Percentiles rank a stretch among this genome's conserved stretches.
Conservation (phyloP, 1,284 basidiomycete genomes). For the Chiua sp. region DNA sequence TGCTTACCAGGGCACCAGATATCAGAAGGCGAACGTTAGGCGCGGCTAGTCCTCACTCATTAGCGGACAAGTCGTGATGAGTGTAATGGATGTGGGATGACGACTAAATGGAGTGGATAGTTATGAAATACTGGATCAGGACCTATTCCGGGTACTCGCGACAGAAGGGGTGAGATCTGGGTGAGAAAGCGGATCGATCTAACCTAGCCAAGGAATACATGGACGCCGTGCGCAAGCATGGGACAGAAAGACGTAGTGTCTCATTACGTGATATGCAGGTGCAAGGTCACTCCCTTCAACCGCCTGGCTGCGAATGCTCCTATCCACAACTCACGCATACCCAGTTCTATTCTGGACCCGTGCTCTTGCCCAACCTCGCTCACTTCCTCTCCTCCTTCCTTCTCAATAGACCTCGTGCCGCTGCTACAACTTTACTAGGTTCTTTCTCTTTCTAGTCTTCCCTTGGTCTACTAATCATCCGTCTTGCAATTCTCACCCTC, state of each 20-base stretch:
- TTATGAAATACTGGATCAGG: slow-evolving; percentile 88
- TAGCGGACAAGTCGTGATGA: slow-evolving; percentile 67
- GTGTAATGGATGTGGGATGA: slow-evolving; percentile 1
- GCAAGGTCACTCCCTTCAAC: too few species aligned
- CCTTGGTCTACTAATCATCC: too few species aligned
- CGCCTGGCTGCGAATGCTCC: too few species aligned
- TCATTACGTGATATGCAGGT: too few species aligned
- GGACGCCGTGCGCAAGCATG: slow-evolving; percentile 87
- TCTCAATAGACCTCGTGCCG: too few species aligned
- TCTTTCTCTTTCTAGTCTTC: slow-evolving; percentile 1
- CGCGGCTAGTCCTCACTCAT: slow-evolving; percentile 97
- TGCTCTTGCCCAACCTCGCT: too few species aligned
- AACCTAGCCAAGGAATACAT: slow-evolving; percentile 97
- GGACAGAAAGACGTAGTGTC: too few species aligned
- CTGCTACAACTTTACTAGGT: too few species aligned
- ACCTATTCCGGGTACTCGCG: slow-evolving; percentile 99
- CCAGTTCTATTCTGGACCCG: too few species aligned
- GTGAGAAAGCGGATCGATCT: slow-evolving; percentile 92
- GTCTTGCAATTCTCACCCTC: background rate
- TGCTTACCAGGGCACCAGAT: slow-evolving; percentile 49
- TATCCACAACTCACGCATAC: too few species aligned
- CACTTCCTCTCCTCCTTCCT: too few species aligned
- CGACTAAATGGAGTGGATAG: slow-evolving; percentile 43
- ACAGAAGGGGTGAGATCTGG: slow-evolving; percentile 97
- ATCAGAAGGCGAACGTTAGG: slow-evolving; percentile 97